phyloP scores from a whole-genome alignment of 768 basidiomycete genomes.

The Boletus sensibilis region DNA sequence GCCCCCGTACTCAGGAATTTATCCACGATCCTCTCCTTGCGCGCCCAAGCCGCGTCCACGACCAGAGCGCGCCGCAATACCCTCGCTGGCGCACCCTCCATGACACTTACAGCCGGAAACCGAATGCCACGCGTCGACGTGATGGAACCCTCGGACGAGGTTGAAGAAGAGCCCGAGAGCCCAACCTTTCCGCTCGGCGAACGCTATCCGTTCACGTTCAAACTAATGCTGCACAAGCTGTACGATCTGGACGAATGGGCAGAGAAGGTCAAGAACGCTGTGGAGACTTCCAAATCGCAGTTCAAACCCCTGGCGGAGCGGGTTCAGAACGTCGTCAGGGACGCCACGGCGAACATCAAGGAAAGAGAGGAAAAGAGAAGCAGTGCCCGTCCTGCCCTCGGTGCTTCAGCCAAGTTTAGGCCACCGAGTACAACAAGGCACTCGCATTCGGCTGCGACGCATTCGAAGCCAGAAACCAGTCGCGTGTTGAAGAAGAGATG shows the following conservation, averaged over 20 bases:
- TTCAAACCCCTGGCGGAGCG: constrained; percentile 54
- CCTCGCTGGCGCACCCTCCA: constrained; percentile 16
- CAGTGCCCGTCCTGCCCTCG: constrained; percentile 28
- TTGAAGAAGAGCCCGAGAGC: constrained; percentile 27
- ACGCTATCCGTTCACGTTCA: constrained; percentile 61
- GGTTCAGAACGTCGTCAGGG: constrained; percentile 17
- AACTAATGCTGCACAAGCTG: constrained; percentile 64
- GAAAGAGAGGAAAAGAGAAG: constrained; percentile 16
- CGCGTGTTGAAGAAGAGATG: constrained; percentile 57
- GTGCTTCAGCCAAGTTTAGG: constrained; percentile 17
- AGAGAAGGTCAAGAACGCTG: constrained; percentile 49
- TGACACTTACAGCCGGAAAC: background rate
- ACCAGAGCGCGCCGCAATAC: constrained; percentile 25
- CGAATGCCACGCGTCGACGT: background rate
- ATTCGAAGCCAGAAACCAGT: constrained; percentile 10
- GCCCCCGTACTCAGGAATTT: constrained; percentile 39
- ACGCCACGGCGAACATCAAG: constrained; percentile 12
- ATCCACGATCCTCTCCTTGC: constrained; percentile 35
- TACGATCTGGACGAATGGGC: constrained; percentile 62
- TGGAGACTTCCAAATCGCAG: constrained; percentile 52
- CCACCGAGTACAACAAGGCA: background rate
- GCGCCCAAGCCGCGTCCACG: constrained; percentile 13
- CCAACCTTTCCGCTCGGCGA: constrained; percentile 42
- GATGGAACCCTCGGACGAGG: constrained; percentile 15
- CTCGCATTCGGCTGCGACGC: background rate